These are phyloP conservation scores for Geotrichum fermentans DNA, from an alignment of 1,139 yeast genomes.

Conservation along the genomic window DNA sequence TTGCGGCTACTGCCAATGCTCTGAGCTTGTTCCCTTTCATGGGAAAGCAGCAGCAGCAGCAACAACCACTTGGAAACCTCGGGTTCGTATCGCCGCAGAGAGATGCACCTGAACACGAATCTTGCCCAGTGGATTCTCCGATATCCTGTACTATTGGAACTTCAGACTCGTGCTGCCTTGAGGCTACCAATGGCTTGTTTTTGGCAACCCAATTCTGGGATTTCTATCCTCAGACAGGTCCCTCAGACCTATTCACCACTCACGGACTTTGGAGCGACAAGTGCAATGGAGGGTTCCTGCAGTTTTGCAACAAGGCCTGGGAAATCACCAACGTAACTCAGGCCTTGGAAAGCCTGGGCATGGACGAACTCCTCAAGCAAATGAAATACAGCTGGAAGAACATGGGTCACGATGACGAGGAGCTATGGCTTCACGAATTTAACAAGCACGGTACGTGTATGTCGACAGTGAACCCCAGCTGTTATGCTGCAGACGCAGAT, in stretches of 20 bases:
- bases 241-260: constrained; percentile 69
- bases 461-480: constrained; percentile 66
- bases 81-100: background rate
- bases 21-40: background rate
- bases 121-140: constrained; percentile 65
- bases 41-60: background rate
- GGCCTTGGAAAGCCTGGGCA: constrained; percentile 48
- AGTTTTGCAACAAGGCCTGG: constrained; percentile 66
- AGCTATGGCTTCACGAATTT: constrained; percentile 88
- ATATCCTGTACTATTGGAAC: constrained; percentile 49
- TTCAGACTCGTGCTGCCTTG: constrained; percentile 69
- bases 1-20: background rate
- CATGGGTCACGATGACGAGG: constrained; percentile 65
- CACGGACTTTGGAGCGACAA: constrained; percentile 87
- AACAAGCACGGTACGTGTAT: constrained; percentile 95
- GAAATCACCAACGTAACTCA: constrained; percentile 52
- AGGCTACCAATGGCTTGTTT: constrained; percentile 80
- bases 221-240: constrained; percentile 76
- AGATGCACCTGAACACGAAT: constrained; percentile 27
- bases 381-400: constrained; percentile 74
- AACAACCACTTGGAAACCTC: background rate
- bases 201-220: constrained; percentile 95
- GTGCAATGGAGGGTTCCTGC: constrained; percentile 69
- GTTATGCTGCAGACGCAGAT: constrained; percentile 47
- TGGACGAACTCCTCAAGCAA: constrained; percentile 51